These are phyloP conservation scores for Aspergillus terreus DNA, from an alignment of 2,329 filamentous ascomycete genomes.

Conservation along the genomic window DNA sequence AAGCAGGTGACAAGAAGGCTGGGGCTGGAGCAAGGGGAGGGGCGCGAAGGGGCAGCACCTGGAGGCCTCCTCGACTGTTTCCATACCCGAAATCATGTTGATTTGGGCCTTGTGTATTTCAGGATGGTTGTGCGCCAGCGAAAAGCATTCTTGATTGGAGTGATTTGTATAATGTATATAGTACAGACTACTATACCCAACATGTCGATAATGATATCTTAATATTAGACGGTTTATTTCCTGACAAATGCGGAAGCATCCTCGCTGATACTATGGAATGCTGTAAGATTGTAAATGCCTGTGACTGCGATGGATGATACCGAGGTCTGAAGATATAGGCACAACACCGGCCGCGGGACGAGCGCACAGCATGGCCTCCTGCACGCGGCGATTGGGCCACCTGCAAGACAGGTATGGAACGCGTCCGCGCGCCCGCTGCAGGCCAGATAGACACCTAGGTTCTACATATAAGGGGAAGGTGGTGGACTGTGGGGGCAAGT, in stretches of 20 bases:
- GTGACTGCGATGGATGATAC: not conserved
- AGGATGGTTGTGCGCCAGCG: constrained; percentile 7
- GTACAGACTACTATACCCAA: constrained; percentile 11
- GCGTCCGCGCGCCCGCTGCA: not conserved
- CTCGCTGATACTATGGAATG: not conserved
- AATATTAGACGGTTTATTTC: not conserved
- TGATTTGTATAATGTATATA: constrained; percentile 17
- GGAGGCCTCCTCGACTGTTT: not conserved
- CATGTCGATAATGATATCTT: constrained; percentile 7
- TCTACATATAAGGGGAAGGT: too few relatives aligned
- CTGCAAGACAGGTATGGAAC: not conserved
- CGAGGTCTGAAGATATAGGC: not conserved
- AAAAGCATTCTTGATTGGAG: constrained; percentile 12
- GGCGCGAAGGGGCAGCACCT: not conserved
- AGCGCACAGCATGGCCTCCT: not conserved
- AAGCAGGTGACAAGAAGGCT: constrained; percentile 2
- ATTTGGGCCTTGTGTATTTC: constrained; percentile 9
- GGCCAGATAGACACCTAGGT: not conserved
- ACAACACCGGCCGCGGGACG: too few relatives aligned
- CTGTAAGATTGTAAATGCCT: not conserved
- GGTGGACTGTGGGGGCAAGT: too few relatives aligned
- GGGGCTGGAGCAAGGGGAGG: not conserved
- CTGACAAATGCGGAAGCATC: not conserved
- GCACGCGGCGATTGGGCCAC: not conserved
- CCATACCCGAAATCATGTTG: constrained; percentile 8